Evolutionary conservation across 352 stramenopile genomes (phyloP).

Genomic region (Elongisporangium undulatum): DNA sequence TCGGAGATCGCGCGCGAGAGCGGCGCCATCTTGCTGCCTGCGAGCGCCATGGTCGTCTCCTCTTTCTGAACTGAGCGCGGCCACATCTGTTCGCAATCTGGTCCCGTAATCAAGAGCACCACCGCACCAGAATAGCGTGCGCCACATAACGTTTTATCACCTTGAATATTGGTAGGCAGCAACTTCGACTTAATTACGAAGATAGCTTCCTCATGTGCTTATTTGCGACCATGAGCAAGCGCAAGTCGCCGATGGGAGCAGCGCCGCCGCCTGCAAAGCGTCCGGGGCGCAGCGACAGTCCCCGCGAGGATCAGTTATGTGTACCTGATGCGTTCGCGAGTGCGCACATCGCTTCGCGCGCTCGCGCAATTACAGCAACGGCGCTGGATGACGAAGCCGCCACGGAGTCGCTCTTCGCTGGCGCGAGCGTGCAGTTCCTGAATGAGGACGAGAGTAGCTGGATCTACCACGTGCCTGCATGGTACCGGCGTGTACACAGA

Average conservation of each 20-base stretch:
- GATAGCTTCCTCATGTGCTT: neutral
- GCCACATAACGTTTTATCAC: neutral
- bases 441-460: constrained; percentile 34
- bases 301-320: too few species aligned
- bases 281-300: too few species aligned
- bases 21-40: neutral
- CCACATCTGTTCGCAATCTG: neutral
- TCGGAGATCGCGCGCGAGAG: constrained; percentile 22
- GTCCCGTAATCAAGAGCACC: too few species aligned
- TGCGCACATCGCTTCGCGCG: too few species aligned
- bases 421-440: constrained; percentile 13
- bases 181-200: neutral
- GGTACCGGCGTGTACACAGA: constrained; percentile 39
- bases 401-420: neutral
- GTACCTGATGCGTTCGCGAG: too few species aligned
- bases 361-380: too few species aligned
- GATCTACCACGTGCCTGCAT: constrained; percentile 53
- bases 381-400: too few species aligned
- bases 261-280: too few species aligned
- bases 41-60: neutral
- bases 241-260: too few species aligned
- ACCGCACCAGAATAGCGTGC: neutral
- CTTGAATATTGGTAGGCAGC: neutral
- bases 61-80: neutral
- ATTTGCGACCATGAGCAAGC: too few species aligned